Evolutionary conservation across 192 early-diverging fungal genomes (phyloP), one percentile per base, ranked within the genome.

Genomic region (Backusella tuberculispora): DNA sequence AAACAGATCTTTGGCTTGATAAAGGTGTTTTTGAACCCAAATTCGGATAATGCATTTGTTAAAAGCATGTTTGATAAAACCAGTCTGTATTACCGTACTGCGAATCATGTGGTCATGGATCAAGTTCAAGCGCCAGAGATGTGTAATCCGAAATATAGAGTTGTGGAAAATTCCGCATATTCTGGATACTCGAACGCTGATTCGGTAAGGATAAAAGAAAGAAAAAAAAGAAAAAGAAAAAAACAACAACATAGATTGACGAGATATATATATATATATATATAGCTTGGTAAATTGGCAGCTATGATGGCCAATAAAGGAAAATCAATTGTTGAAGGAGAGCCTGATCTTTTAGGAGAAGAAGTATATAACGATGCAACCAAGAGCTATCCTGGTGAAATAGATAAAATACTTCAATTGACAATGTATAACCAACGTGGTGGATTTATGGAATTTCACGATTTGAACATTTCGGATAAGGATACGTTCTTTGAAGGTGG

Each of bases 281-380:
- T 24, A 10, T 69, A 85, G 83, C 76, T 92, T 17, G 88, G 88
- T 17, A 84, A 85, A 69, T 65, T 93, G 4, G 88, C 85, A 37
- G 86, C 88, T 37, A 77, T 88, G 67, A 84, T 91, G 85, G 86
- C 90, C 43, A 90, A 92, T 71, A 74, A 83, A 24, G 86, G 87
- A 68, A 50, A 71, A 71, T 45, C 87, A 10, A 7, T 84, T 37
- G 42, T 68, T 8, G 68, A 76, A 63, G 66, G 63, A 38, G 70
- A 83, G 68, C 64, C 86, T 50, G 41, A 74, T 71, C 77, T 14
- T 63, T 82, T 72, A 21, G 24, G 63, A 6, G 53, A 81, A 71
- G 29, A 69, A 17, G 26, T 82, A 77, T 79, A 21, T 56, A 17
- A 79, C 15, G 68, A 47, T 19, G 69, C 64, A 44, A 80, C 53